Base-by-base conservation (phyloP, 2,329 filamentous ascomycete genomes). In the Rasamsonia emersonii region DNA sequence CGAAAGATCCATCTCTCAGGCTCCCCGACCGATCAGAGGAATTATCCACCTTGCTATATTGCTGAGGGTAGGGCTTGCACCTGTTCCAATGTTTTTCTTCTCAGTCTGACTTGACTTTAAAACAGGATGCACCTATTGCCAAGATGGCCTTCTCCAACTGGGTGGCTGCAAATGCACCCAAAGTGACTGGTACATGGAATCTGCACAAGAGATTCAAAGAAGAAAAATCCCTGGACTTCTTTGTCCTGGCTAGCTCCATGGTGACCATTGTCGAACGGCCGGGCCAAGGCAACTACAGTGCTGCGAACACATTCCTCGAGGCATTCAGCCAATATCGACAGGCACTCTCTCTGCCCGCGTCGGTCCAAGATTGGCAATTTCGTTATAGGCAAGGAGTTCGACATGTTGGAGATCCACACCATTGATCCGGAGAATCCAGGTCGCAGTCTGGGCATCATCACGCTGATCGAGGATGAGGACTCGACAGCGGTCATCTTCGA, bases 381-480 rank as follows among this genome's bases (percentile, higher is more conserved):
- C 35, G 59, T 55, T 10, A 53, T 63, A 1, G 75, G 74, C 1
- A 79, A 77, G 59, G 65, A 76, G 43, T 78, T 80, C 44, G 76
- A 80, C 54, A 75, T 72, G 0, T 37, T 74, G n/a, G 51, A 66
- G 35, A 51, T 78, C 3, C 58, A 65, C 25, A 62, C 67, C n/a
- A 42, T 44, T 11, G 44, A 30, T 1, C 25, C 26, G 35, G 50
- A 51, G 10, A 10, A 19, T 5, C n/a, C n/a, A n/a, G n/a, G n/a
- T n/a, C n/a, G 10, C 13, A 26, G 4, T 41, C 47, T 45, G 10
- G 65, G 67, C 0, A 52, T 69, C 2, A 75, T 72, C 59, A 65
- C 73, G 0, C 65, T 69, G 10, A 43, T 71, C 0, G 68, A 77
- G 38, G 64, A 70, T 0, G 56, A 53, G 0, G 74, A 79, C 30